phyloP scores from a whole-genome alignment of 192 early-diverging fungal species.

The Podila minutissima region DNA sequence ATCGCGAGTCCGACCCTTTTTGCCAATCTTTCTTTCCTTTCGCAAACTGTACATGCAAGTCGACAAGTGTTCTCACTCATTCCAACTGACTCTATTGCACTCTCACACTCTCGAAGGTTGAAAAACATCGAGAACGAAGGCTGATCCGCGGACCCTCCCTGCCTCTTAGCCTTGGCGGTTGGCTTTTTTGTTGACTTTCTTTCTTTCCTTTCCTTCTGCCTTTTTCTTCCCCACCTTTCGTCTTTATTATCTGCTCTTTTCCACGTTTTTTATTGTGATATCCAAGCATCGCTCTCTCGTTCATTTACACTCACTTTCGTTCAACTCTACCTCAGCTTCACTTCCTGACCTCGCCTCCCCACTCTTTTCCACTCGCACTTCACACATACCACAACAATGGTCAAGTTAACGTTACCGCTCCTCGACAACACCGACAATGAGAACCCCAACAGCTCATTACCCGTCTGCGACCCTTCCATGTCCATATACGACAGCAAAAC shows the following conservation, averaged over 20 bases:
- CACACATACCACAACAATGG: conserved; percentile 21
- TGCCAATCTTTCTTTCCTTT: conserved; percentile 2
- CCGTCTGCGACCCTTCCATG: conserved; percentile 41
- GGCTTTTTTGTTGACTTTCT: not conserved
- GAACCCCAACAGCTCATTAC: conserved; percentile 3
- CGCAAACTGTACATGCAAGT: no score
- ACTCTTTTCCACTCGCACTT: not conserved
- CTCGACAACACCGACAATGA: conserved; percentile 46
- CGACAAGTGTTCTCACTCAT: no score
- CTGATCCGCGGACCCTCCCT: not conserved
- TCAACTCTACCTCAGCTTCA: no score
- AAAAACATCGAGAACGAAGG: not conserved
- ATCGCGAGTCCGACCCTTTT: conserved; percentile 1
- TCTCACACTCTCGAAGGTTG: no score
- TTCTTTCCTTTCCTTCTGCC: not conserved
- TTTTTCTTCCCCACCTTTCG: not conserved
- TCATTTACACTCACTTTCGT: not conserved
- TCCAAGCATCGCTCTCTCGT: not conserved
- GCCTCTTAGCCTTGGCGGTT: not conserved
- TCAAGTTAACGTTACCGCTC: conserved; percentile 29
- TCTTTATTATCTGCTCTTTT: not conserved
- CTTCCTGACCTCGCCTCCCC: not conserved
- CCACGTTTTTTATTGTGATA: not conserved
- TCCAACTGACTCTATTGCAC: no score
- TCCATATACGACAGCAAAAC: conserved; percentile 32